These are phyloP conservation scores for Bathelium albidoporum DNA, from an alignment of 495 filamentous ascomycete species.

Conservation along the genomic window DNA sequence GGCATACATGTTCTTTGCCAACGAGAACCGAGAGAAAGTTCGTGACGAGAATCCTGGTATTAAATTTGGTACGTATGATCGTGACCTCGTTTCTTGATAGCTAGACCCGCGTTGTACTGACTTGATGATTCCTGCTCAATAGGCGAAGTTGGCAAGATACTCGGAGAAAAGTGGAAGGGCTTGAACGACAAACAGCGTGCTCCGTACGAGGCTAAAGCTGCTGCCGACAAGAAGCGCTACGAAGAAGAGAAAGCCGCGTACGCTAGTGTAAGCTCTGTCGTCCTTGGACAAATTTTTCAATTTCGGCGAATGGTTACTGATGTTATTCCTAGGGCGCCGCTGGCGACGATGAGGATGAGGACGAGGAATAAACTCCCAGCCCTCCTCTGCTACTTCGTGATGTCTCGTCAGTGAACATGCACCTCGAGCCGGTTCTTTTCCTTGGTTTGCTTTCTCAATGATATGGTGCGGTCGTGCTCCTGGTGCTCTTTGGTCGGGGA, in stretches of 20 bases:
- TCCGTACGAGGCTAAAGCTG: conserved; percentile 94
- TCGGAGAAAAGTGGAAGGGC: conserved; percentile 97
- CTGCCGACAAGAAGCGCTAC: conserved; percentile 94
- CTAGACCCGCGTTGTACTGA: no score
- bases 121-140: conserved; percentile 8
- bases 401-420: not conserved
- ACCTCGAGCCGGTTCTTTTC: not conserved
- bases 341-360: not conserved
- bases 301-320: not conserved
- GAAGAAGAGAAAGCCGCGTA: conserved; percentile 94
- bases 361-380: not conserved
- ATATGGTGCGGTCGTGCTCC: conserved; percentile 2
- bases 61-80: conserved; percentile 64
- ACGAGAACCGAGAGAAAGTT: conserved; percentile 96
- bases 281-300: not conserved
- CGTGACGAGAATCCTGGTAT: conserved; percentile 98
- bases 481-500: conserved; percentile 1
- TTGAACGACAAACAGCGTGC: conserved; percentile 76
- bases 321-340: not conserved
- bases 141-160: conserved; percentile 95
- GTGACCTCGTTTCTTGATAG: no score
- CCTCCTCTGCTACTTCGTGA: not conserved
- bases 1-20: conserved; percentile 99
- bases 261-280: conserved; percentile 31
- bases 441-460: not conserved